Conservation (phyloP, 1,284 basidiomycete species). For the Ustilago shanxiensis region DNA sequence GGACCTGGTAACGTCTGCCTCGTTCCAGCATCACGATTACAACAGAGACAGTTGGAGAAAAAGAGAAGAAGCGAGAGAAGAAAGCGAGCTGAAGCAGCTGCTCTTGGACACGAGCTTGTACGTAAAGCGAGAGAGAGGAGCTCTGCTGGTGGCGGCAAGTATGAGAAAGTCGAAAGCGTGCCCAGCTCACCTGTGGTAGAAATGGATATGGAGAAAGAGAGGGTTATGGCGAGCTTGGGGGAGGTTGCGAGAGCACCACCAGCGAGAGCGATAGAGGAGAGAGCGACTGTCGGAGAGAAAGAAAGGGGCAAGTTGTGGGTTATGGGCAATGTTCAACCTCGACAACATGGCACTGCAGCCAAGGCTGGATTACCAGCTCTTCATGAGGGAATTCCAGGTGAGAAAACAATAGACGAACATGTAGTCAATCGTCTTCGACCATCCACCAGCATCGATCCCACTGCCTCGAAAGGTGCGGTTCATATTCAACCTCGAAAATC, state of each 20-base stretch:
- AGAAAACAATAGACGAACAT: neutral
- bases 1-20: constrained; percentile 42
- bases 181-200: constrained; percentile 11
- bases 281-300: constrained; percentile 33
- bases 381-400: neutral
- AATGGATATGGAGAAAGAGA: constrained; percentile 1
- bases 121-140: constrained; percentile 8
- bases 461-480: neutral
- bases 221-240: constrained; percentile 11
- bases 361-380: neutral
- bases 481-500: constrained; percentile 24
- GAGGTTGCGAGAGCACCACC: constrained; percentile 16
- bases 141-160: neutral
- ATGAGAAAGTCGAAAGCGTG: neutral
- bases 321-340: constrained; percentile 33
- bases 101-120: constrained; percentile 18
- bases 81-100: constrained; percentile 40
- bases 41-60: constrained; percentile 28
- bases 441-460: neutral
- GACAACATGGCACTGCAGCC: neutral
- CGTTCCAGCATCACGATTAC: constrained; percentile 20
- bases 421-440: neutral
- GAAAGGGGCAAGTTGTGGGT: constrained; percentile 44
- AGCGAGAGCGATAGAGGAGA: constrained; percentile 16
- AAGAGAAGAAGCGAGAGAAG: constrained; percentile 37